Percentiles rank a stretch among this genome's conserved stretches.
Evolutionary conservation across 495 filamentous ascomycete species (phyloP).

Genomic region (Bryoglossum gracile): DNA sequence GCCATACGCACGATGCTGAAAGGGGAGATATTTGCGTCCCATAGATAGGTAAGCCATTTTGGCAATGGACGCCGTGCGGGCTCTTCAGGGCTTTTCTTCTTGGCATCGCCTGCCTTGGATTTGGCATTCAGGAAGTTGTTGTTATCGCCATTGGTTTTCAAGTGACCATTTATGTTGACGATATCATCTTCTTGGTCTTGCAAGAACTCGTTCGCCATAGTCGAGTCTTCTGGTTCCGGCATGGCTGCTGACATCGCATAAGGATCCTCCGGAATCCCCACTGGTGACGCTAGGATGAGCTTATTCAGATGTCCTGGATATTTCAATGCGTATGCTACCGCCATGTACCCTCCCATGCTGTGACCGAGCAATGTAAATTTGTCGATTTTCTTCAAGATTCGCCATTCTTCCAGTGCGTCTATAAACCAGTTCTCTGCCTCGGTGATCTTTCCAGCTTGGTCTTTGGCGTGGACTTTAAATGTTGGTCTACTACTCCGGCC

Average conservation of each 20-base stretch:
- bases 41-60: slow-evolving; percentile 83
- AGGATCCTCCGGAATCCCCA: slow-evolving; percentile 92
- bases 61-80: slow-evolving; percentile 57
- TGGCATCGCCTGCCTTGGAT: slow-evolving; percentile 27
- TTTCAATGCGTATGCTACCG: slow-evolving; percentile 89
- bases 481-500: slow-evolving; percentile 78
- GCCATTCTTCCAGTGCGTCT: slow-evolving; percentile 94
- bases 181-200: slow-evolving; percentile 62
- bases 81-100: slow-evolving; percentile 8
- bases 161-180: slow-evolving; percentile 25
- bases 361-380: slow-evolving; percentile 90
- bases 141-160: slow-evolving; percentile 37
- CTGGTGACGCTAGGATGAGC: slow-evolving; percentile 87
- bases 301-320: slow-evolving; percentile 93
- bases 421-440: slow-evolving; percentile 97
- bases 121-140: slow-evolving; percentile 53
- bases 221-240: slow-evolving; percentile 65
- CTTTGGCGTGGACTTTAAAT: slow-evolving; percentile 78
- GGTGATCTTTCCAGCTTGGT: slow-evolving; percentile 68
- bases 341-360: slow-evolving; percentile 89
- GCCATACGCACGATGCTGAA: slow-evolving; percentile 84
- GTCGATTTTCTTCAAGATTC: slow-evolving; percentile 78
- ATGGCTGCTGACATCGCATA: slow-evolving; percentile 78
- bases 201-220: slow-evolving; percentile 62
- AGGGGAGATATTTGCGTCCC: slow-evolving; percentile 95